A percentile compares a stretch with the other conserved stretches of the same genome.
phyloP scores from a whole-genome alignment of 306 rosid species.

The Citrullus colocynthis region DNA sequence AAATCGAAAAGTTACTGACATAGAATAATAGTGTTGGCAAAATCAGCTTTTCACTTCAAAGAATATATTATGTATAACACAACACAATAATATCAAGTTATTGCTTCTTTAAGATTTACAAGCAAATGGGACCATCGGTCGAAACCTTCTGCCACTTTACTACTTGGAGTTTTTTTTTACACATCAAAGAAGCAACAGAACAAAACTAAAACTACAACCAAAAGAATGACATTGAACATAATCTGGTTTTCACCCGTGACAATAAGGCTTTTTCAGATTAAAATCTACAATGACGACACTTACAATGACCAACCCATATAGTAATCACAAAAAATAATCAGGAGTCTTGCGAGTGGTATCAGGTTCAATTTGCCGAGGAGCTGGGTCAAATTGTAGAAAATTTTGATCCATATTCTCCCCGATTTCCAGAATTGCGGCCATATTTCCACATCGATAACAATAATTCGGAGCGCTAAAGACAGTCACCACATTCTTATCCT shows the following conservation, averaged over 20 bases:
- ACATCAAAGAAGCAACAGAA: constrained; percentile 48
- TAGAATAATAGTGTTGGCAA: neutral
- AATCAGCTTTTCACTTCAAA: neutral
- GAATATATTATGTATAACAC: constrained; percentile 5
- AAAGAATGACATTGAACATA: constrained; percentile 70
- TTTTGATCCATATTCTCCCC: constrained; percentile 98
- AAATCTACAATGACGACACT: constrained; percentile 53
- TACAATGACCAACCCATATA: constrained; percentile 44
- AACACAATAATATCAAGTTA: constrained; percentile 18
- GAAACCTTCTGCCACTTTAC: neutral
- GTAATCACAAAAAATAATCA: constrained; percentile 87
- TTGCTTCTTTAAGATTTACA: constrained; percentile 73
- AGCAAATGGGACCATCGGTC: constrained; percentile 29
- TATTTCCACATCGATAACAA: constrained; percentile 94
- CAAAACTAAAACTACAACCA: constrained; percentile 51
- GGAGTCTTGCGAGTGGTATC: constrained; percentile 99
- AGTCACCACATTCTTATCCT: constrained; percentile 97
- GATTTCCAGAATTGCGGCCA: constrained; percentile 97
- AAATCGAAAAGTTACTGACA: neutral
- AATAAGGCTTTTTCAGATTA: constrained; percentile 35
- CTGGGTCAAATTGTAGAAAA: constrained; percentile 98
- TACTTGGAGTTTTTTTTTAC: constrained; percentile 36
- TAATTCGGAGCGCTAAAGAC: constrained; percentile 98
- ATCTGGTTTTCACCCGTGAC: constrained; percentile 36
- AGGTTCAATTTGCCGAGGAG: constrained; percentile 94